Base-by-base conservation (phyloP, 2,329 filamentous ascomycete species). In the Alternaria atra region DNA sequence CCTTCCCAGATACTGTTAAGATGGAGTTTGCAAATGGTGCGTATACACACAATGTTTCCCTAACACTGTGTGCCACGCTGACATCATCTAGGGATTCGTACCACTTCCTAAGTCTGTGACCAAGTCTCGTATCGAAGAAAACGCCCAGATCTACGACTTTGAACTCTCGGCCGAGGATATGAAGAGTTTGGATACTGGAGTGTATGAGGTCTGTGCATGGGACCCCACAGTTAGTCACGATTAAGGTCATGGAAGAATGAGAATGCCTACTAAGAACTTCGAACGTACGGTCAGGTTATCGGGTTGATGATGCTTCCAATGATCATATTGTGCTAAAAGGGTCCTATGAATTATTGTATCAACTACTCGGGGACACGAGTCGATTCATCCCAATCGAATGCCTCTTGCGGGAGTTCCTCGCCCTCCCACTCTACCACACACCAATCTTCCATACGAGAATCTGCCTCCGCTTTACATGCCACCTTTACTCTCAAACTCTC, bases 81-180 rank as follows among this genome's bases (percentile, higher is more conserved):
- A 47, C 15, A 34, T 27, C 15, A 10, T 15, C n/a, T 62, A 86
- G 84, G 85, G 85, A 8, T 89, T 87, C 67, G 84, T 89, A 30
- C 86, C 87, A 13, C 78, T 90, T 25, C 87, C 87, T 0, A 89
- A 89, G 73, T 88, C 86, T 2, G 86, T 86, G 17, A 89, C 86
- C 0, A 84, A 84, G 2, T 80, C 81, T 9, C 81, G 87, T 17
- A 90, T 90, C 65, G 81, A 86, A 63, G 86, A 89, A 74, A 90
- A 90, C 65, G 80, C 82, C 2, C 73, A 84, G 43, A 72, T 90
- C 2, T 90, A 84, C 61, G 86, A 89, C 67, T 90, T 90, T 65
- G 83, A 86, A 72, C 77, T 90, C 29, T 80, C 82, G 2, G 75
- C 77, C n/a, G 84, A 85, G 55, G 87, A 90, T 48, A 87, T 90